phyloP scores from a whole-genome alignment of 140 eudicot genomes.

The Stevia rebaudiana region DNA sequence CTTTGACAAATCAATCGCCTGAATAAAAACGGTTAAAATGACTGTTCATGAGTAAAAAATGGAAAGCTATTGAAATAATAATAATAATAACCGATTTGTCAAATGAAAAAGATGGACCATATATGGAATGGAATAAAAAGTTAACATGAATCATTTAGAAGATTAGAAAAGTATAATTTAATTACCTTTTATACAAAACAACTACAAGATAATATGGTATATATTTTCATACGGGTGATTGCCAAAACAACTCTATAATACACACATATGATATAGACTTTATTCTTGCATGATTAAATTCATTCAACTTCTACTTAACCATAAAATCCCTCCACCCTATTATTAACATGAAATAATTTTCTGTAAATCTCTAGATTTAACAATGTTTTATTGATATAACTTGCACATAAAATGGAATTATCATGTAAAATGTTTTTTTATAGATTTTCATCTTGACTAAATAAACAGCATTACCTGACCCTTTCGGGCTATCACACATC shows the following conservation, averaged over 20 bases:
- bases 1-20: conserved; percentile 67
- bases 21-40: conserved; percentile 13
- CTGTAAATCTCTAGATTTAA: too few species aligned
- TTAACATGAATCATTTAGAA: background rate
- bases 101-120: background rate
- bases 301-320: too few species aligned
- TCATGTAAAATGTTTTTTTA: too few species aligned
- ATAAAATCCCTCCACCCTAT: too few species aligned
- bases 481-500: conserved; percentile 83
- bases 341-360: too few species aligned
- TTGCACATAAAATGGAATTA: too few species aligned
- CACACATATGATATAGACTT: too few species aligned
- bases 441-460: too few species aligned
- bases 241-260: too few species aligned
- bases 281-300: too few species aligned
- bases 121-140: background rate
- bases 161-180: background rate
- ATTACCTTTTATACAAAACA: background rate
- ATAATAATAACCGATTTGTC: background rate
- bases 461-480: conserved; percentile 88
- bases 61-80: background rate
- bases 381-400: too few species aligned
- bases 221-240: too few species aligned
- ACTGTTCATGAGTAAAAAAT: conserved; percentile 3
- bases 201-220: background rate